These are phyloP conservation scores for Lactarius psammicola DNA, from an alignment of 768 basidiomycete species.

Conservation along the genomic window DNA sequence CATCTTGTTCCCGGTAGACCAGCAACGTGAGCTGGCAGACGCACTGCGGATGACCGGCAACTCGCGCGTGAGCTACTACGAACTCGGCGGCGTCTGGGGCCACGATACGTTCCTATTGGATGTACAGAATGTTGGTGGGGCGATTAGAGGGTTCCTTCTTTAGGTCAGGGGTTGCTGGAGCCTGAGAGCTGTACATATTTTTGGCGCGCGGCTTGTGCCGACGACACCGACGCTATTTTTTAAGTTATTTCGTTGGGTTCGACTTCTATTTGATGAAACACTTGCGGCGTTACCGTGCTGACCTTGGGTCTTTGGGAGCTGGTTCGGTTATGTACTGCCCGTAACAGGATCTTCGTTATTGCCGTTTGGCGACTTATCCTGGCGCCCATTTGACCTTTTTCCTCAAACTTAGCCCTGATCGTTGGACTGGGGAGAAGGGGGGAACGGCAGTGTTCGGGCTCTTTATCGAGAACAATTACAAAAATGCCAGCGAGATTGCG, in stretches of 20 bases:
- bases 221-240: background rate
- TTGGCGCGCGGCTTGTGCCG: background rate
- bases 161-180: constrained; percentile 29
- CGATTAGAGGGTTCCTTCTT: constrained; percentile 84
- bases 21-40: constrained; percentile 92
- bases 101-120: constrained; percentile 98
- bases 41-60: constrained; percentile 91
- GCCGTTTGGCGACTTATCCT: background rate
- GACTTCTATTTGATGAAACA: background rate
- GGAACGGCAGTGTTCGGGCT: background rate
- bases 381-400: constrained; percentile 1
- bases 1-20: constrained; percentile 94
- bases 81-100: constrained; percentile 98
- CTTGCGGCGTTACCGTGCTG: constrained; percentile 1
- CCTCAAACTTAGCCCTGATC: background rate
- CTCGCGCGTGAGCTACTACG: constrained; percentile 87
- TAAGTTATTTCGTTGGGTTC: background rate
- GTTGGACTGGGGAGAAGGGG: background rate
- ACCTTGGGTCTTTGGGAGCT: background rate
- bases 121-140: constrained; percentile 85
- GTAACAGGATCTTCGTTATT: background rate
- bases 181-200: background rate
- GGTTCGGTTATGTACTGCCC: background rate
- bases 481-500: background rate
- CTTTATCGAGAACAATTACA: background rate